A percentile compares a stretch with the other conserved stretches of the same genome.
Conservation (phyloP, 805 yeast species). For the Barnettozyma sp. region DNA sequence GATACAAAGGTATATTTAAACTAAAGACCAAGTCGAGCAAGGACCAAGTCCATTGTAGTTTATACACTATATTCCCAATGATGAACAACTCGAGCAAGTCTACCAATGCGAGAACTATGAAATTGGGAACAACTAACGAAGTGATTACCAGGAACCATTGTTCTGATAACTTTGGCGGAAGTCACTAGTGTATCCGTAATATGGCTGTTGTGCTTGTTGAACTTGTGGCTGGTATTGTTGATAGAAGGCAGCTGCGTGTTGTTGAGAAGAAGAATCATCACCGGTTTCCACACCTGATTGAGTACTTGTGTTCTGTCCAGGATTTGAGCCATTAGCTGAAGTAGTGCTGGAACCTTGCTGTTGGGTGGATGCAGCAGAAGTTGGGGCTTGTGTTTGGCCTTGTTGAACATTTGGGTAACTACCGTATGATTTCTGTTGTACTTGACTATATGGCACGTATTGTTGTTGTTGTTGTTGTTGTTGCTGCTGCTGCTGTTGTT, state of each 20-base stretch:
- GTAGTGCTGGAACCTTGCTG: slow-evolving; percentile 11
- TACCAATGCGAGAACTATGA: too few species aligned
- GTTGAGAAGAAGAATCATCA: slow-evolving; percentile 15
- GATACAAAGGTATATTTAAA: too few species aligned
- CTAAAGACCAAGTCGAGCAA: too few species aligned
- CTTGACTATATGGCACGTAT: slow-evolving; percentile 14
- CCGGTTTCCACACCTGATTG: slow-evolving; percentile 12
- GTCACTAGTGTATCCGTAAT: slow-evolving; percentile 17
- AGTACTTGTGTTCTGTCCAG: slow-evolving; percentile 6
- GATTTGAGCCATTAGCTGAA: slow-evolving; percentile 12
- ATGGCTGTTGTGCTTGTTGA: slow-evolving; percentile 16
- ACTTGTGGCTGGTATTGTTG: slow-evolving; percentile 22
- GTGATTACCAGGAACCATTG: slow-evolving; percentile 11
- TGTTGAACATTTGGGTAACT: slow-evolving; percentile 14
- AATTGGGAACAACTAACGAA: too few species aligned
- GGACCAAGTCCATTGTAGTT: too few species aligned
- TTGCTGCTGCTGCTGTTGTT: slow-evolving; percentile 13
- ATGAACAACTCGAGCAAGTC: too few species aligned
- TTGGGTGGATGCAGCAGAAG: slow-evolving; percentile 10
- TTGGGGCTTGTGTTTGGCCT: slow-evolving; percentile 9
- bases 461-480: slow-evolving; percentile 13
- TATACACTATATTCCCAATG: too few species aligned
- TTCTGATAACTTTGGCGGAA: slow-evolving; percentile 11
- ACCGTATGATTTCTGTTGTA: slow-evolving; percentile 20
- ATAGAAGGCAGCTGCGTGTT: slow-evolving; percentile 24